phyloP scores from a whole-genome alignment of 495 filamentous ascomycete genomes.

The Neurospora tetraspora region DNA sequence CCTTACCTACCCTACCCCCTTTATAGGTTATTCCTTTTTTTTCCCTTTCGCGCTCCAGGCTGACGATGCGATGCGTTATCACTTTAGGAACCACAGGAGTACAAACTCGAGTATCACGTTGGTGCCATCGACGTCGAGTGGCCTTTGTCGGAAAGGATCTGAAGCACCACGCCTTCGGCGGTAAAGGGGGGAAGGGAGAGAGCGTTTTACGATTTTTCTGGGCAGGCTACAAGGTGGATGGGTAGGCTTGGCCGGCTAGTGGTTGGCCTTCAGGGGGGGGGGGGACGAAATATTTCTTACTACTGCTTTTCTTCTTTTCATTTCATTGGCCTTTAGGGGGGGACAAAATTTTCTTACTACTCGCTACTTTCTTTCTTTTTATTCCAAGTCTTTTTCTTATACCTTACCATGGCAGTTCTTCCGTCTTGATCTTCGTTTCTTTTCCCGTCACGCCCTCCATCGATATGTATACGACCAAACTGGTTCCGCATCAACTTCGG shows the following conservation, averaged over 20 bases:
- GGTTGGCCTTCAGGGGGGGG: background rate
- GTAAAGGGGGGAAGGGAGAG: background rate
- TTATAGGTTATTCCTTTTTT: background rate
- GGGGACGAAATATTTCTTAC: background rate
- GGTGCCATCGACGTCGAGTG: background rate
- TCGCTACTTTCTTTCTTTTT: background rate
- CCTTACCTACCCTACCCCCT: too few relatives aligned
- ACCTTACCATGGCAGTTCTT: background rate
- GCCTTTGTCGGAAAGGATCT: background rate
- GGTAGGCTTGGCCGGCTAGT: background rate
- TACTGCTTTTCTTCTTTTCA: background rate
- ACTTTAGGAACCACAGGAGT: background rate
- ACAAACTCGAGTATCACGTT: background rate
- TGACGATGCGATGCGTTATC: background rate
- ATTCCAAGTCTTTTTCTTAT: background rate
- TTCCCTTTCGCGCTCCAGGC: background rate
- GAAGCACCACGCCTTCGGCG: background rate
- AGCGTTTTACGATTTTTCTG: background rate
- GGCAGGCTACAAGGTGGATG: background rate
- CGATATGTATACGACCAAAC: constrained; percentile 16
- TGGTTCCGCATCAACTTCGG: constrained; percentile 78
- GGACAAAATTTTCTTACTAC: background rate
- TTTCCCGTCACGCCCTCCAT: background rate
- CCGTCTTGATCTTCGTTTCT: background rate
- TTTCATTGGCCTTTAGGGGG: background rate